Base-by-base conservation (phyloP, 2,329 filamentous ascomycete genomes). In the Ascochyta viciae-villosae region DNA sequence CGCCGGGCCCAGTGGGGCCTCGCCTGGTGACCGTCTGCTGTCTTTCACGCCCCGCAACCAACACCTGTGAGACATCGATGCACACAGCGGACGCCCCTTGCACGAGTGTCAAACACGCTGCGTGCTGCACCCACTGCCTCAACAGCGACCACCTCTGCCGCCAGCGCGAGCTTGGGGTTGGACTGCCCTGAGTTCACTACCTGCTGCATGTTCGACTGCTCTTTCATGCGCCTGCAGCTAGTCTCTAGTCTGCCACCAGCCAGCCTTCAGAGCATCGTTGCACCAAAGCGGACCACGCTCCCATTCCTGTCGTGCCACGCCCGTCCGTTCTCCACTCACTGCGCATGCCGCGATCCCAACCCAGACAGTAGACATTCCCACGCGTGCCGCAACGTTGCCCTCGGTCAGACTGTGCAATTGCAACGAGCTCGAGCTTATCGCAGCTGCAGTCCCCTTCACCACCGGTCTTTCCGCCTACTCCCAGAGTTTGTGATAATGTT, bases 221-320 rank as follows among this genome's bases (percentile, higher is more conserved):
- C 54, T 51, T 50, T 57, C 37, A 46, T 40, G 50, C 55, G 35
- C 52, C 62, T 62, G 63, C 63, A 60, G 53, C 61, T 65, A 62
- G 48, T 33, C 27, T 58, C 42, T 55, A 50, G 52, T 31, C 31
- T 39, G 24, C 39, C 46, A n/a, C 43, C 53, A 42, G 46, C 46
- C 45, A 55, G 40, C 42, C 47, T 33, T 33, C 38, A 24, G 24
- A 26, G 23, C 29, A 50, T 37, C 4, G 38, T 50, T n/a, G 47
- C 38, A 51, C 53, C 5, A 51, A 38, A 51, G 35, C 47, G 48
- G 42, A 43, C 42, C n/a, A 15, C 47, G 24, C 26, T 47, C 33
- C 46, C 24, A 26, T 29, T 16, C 35, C 42, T 46, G 46, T 46
- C 50, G 46, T 39, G 35, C 34, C 27, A 39, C 26, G 34, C 10